phyloP scores from a whole-genome alignment of 208 protist genomes.

The Balamuthia mandrillaris region DNA sequence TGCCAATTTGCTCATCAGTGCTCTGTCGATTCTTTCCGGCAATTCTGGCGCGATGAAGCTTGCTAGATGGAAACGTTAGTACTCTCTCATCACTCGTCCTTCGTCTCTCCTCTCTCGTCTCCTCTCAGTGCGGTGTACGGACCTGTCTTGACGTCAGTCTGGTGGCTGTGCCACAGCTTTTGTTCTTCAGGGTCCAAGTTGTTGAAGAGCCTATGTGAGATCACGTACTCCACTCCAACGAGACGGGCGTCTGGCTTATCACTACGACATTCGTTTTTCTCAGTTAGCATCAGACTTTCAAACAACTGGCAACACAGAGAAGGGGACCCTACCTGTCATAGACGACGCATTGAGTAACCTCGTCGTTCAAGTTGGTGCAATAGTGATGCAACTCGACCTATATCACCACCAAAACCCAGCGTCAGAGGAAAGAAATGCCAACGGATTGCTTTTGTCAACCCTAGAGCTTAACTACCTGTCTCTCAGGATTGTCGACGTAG shows the following conservation, averaged over 20 bases:
- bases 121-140: not conserved
- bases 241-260: not conserved
- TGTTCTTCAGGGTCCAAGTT: not conserved
- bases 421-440: not conserved
- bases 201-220: not conserved
- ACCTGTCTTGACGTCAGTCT: slow-evolving; percentile 22
- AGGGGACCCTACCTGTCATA: too few relatives aligned
- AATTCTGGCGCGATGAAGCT: not conserved
- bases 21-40: not conserved
- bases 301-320: too few relatives aligned
- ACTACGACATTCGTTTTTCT: slow-evolving; percentile 16
- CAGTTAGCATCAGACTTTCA: too few relatives aligned
- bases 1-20: not conserved
- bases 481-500: not conserved
- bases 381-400: slow-evolving; percentile 20
- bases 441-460: not conserved
- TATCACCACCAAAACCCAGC: not conserved
- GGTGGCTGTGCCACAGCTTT: slow-evolving; percentile 12
- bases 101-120: too few relatives aligned
- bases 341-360: not conserved
- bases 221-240: slow-evolving; percentile 4
- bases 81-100: too few relatives aligned
- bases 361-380: not conserved
- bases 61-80: not conserved
- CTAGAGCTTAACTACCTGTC: not conserved